Conservation (phyloP, 306 rosid genomes). For the Heteromeles arbutifolia region DNA sequence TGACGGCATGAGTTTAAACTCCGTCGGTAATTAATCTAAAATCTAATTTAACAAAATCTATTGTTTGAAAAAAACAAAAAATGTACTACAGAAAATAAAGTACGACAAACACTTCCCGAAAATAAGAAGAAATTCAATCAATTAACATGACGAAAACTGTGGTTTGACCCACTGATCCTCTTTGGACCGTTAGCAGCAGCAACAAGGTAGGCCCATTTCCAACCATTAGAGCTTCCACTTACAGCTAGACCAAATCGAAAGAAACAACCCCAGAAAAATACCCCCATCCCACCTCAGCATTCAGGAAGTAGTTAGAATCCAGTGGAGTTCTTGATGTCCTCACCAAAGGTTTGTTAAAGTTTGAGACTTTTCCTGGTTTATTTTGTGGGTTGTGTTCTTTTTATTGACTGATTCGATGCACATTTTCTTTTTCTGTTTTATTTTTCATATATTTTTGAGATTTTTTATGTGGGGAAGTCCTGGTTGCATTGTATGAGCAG, state of each 20-base stretch:
- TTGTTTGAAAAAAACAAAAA: no score
- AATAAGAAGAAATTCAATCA: background rate
- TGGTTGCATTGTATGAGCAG: slow-evolving; percentile 89
- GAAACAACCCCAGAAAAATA: background rate
- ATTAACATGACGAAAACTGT: background rate
- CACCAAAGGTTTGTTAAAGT: slow-evolving; percentile 63
- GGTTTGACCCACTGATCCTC: background rate
- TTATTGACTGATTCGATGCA: background rate
- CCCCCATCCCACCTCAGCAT: background rate
- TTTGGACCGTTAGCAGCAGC: background rate
- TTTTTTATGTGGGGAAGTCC: slow-evolving; percentile 41
- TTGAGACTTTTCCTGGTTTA: background rate
- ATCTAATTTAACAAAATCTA: no score
- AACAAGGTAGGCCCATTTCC: background rate
- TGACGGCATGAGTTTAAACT: no score
- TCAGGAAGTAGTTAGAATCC: slow-evolving; percentile 89
- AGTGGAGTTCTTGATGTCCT: slow-evolving; percentile 91
- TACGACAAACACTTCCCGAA: no score
- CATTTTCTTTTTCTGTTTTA: background rate
- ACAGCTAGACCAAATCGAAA: background rate
- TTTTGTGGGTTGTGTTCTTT: background rate
- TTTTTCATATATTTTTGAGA: background rate
- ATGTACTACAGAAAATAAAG: no score
- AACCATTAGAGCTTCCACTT: background rate
- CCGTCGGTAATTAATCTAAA: no score